Evolutionary conservation across 2,329 filamentous ascomycete species (phyloP).

Genomic region (Alternaria sp.): DNA sequence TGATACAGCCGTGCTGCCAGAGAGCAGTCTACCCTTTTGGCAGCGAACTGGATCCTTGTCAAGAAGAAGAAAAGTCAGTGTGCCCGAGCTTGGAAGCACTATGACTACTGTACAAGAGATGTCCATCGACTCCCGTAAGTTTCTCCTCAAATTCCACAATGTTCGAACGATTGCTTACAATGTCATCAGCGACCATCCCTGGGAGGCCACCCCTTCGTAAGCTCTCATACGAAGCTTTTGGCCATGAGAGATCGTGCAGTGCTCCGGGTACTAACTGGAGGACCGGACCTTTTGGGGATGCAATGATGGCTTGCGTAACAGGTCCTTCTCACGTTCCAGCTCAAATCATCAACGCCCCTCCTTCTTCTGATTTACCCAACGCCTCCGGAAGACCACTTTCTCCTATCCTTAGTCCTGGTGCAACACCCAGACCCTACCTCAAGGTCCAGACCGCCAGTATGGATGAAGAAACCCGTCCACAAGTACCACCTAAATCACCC

Average conservation of each 20-base stretch:
- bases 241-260: slow-evolving; percentile 52
- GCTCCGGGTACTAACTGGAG: slow-evolving; percentile 51
- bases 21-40: slow-evolving; percentile 44
- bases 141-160: not conserved
- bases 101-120: slow-evolving; percentile 52
- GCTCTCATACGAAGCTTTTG: slow-evolving; percentile 43
- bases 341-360: slow-evolving; percentile 25
- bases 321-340: slow-evolving; percentile 41
- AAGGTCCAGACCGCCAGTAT: slow-evolving; percentile 43
- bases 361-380: slow-evolving; percentile 26
- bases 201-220: slow-evolving; percentile 51
- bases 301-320: slow-evolving; percentile 50
- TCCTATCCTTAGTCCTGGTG: slow-evolving; percentile 47
- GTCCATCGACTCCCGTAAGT: slow-evolving; percentile 52
- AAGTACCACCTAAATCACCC: slow-evolving; percentile 51
- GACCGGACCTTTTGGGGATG: slow-evolving; percentile 51
- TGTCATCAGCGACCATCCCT: slow-evolving; percentile 49
- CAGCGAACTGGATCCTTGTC: slow-evolving; percentile 50
- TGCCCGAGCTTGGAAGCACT: slow-evolving; percentile 49
- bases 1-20: slow-evolving; percentile 48
- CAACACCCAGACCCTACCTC: slow-evolving; percentile 38
- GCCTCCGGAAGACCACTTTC: slow-evolving; percentile 26
- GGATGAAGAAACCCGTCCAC: slow-evolving; percentile 35
- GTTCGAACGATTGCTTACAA: slow-evolving; percentile 23
- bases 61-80: slow-evolving; percentile 52